Conservation (phyloP, 164 flowering plant genomes). For the Chimonanthus salicifolius region DNA sequence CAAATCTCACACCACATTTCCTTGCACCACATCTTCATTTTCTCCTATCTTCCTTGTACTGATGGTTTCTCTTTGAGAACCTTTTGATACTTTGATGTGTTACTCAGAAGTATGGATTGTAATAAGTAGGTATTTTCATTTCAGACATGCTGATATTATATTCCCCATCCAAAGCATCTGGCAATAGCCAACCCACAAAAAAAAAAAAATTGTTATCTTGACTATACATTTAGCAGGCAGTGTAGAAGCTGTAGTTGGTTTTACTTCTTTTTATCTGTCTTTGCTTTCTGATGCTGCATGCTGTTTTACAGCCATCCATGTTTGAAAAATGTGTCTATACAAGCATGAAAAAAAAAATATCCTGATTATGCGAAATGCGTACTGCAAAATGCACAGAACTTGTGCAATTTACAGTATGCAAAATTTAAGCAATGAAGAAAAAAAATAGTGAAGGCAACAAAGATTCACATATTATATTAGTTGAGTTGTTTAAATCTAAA, state of each 20-base stretch:
- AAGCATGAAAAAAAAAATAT: too few species aligned
- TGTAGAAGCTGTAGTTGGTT: background rate
- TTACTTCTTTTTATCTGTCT: too few species aligned
- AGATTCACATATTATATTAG: too few species aligned
- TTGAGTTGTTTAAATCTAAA: too few species aligned
- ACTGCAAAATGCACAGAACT: too few species aligned
- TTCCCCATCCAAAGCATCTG: background rate
- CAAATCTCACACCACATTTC: background rate
- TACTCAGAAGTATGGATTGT: conserved; percentile 5
- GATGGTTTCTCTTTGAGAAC: background rate
- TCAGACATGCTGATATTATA: conserved; percentile 6
- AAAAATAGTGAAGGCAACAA: too few species aligned
- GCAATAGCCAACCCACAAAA: background rate
- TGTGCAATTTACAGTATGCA: too few species aligned
- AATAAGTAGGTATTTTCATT: conserved; percentile 7
- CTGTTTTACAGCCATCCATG: too few species aligned
- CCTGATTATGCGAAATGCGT: too few species aligned
- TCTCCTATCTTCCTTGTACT: background rate
- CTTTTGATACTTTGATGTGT: conserved; percentile 2
- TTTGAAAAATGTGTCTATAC: too few species aligned
- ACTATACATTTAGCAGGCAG: background rate
- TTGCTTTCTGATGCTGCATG: background rate
- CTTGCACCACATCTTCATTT: background rate
- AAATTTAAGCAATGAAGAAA: too few species aligned
- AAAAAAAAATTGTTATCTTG: background rate